These are phyloP conservation scores for Scalesia atractyloides DNA, from an alignment of 129 eudicot species.

Conservation along the genomic window DNA sequence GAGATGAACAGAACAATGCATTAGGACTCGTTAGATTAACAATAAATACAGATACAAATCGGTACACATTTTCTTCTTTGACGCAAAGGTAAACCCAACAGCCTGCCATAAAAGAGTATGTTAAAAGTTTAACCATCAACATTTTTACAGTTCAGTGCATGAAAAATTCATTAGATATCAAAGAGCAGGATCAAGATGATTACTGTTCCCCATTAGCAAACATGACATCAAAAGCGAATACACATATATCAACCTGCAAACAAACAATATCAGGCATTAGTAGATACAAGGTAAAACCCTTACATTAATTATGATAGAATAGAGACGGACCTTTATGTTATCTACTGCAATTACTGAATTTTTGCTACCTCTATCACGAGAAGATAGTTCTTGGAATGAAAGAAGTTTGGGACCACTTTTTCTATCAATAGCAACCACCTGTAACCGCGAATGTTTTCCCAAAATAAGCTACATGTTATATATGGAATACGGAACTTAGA, in stretches of 20 bases:
- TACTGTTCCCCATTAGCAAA: conserved; percentile 93
- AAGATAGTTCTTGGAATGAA: conserved; percentile 94
- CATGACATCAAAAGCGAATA: conserved; percentile 87
- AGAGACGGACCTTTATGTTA: conserved; percentile 66
- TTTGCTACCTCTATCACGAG: conserved; percentile 92
- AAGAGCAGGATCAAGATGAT: conserved; percentile 40
- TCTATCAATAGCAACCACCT: conserved; percentile 97
- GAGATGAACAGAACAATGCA: conserved; percentile 20
- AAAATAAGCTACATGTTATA: not conserved
- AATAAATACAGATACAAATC: conserved; percentile 9
- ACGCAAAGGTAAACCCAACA: conserved; percentile 74
- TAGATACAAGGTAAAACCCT: not conserved
- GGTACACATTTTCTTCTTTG: conserved; percentile 68
- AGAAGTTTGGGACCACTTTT: conserved; percentile 68
- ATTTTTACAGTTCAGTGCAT: not conserved
- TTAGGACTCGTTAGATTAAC: conserved; percentile 18
- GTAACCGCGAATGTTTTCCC: conserved; percentile 24
- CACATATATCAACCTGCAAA: conserved; percentile 87
- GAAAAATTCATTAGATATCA: not conserved
- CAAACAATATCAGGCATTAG: conserved; percentile 23
- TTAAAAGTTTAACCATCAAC: not conserved
- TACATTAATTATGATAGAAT: not conserved
- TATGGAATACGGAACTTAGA: not conserved
- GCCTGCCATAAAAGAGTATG: conserved; percentile 49
- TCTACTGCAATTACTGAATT: conserved; percentile 63